These are phyloP conservation scores for Tolypocladium cylindrosporum DNA, from an alignment of 2,329 filamentous ascomycete genomes.

Conservation along the genomic window DNA sequence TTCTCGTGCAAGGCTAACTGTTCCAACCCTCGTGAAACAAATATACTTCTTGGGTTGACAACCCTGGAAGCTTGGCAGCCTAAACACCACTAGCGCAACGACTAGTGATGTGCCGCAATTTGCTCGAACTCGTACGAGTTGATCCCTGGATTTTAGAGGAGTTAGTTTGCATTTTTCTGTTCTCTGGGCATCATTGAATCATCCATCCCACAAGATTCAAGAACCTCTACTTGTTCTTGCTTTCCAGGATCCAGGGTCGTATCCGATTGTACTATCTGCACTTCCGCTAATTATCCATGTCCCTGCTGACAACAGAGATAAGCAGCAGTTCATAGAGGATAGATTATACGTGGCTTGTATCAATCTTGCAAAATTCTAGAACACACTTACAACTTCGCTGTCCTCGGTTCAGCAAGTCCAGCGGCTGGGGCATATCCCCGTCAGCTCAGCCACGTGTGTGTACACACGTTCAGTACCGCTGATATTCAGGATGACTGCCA, in stretches of 20 bases:
- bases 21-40: too few relatives aligned
- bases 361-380: slow-evolving; percentile 5
- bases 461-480: slow-evolving; percentile 7
- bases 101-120: too few relatives aligned
- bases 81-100: too few relatives aligned
- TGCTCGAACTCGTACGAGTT: too few relatives aligned
- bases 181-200: slow-evolving; percentile 16
- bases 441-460: slow-evolving; percentile 14
- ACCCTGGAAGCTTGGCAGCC: too few relatives aligned
- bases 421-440: slow-evolving; percentile 11
- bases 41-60: too few relatives aligned
- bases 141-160: background rate
- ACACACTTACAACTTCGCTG: slow-evolving; percentile 6
- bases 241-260: slow-evolving; percentile 3
- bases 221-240: slow-evolving; percentile 8
- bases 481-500: slow-evolving; percentile 3
- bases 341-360: background rate
- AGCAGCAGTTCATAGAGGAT: background rate
- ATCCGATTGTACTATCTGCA: background rate
- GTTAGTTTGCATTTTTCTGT: slow-evolving; percentile 11
- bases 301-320: background rate
- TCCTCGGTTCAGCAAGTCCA: slow-evolving; percentile 6
- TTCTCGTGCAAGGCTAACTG: too few relatives aligned
- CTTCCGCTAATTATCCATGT: background rate
- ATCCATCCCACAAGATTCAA: slow-evolving; percentile 12